phyloP scores from a whole-genome alignment of 2,329 filamentous ascomycete species.

The Botrytis sinoallii region DNA sequence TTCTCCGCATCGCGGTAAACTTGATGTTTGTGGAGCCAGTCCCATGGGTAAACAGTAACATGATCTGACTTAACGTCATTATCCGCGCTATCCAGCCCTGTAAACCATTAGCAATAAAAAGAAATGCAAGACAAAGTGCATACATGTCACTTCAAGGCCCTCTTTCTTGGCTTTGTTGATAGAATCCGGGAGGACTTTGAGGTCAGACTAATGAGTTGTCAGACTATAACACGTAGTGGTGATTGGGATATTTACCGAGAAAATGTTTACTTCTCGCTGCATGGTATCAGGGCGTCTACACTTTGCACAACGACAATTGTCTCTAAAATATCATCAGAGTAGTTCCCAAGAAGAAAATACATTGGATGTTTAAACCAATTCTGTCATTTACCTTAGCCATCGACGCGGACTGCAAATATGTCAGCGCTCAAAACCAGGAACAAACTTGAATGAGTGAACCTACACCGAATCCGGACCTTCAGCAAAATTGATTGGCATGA shows the following conservation, averaged over 20 bases:
- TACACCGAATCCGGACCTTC: constrained; percentile 1
- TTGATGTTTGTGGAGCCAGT: constrained; percentile 55
- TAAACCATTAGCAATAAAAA: constrained; percentile 21
- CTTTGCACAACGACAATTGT: constrained; percentile 66
- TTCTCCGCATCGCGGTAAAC: background rate
- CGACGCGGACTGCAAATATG: constrained; percentile 39
- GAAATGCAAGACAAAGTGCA: constrained; percentile 24
- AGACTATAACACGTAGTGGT: background rate
- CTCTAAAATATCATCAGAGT: constrained; percentile 41
- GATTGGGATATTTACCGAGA: constrained; percentile 41
- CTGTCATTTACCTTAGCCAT: constrained; percentile 39
- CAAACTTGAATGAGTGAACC: background rate
- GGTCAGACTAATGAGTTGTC: background rate
- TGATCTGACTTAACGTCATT: constrained; percentile 54
- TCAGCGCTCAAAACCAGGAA: background rate
- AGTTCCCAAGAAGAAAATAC: background rate
- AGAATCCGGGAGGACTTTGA: background rate
- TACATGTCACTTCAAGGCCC: constrained; percentile 51
- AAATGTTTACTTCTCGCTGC: constrained; percentile 67
- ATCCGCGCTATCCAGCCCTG: constrained; percentile 50
- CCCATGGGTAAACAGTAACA: constrained; percentile 62
- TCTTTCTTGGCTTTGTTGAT: constrained; percentile 25
- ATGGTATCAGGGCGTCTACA: constrained; percentile 69
- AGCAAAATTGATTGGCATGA: background rate
- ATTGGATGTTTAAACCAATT: background rate